phyloP scores from a whole-genome alignment of 805 yeast genomes.

The Starmerella kuoi region DNA sequence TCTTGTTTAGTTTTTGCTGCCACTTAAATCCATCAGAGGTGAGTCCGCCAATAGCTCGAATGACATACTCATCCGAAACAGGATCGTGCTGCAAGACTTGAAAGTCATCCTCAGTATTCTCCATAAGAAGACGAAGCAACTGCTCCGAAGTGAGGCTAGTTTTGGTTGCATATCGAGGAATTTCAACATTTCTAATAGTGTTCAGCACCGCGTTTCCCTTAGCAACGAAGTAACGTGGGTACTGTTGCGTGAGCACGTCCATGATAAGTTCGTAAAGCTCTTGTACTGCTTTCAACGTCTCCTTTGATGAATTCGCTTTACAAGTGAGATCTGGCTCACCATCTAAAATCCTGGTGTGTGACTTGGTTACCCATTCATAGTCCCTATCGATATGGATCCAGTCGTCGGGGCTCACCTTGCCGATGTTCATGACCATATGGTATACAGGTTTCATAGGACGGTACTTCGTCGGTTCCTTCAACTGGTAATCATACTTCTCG shows the following conservation, averaged over 20 bases:
- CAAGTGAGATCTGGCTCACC: conserved; percentile 17
- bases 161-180: conserved; percentile 8
- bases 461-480: conserved; percentile 21
- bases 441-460: conserved; percentile 52
- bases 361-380: conserved; percentile 36
- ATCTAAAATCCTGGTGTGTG: conserved; percentile 29
- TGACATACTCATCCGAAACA: conserved; percentile 31
- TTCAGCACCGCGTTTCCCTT: conserved; percentile 12
- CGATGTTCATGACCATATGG: conserved; percentile 52
- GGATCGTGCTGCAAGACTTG: conserved; percentile 41
- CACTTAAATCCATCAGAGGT: conserved; percentile 72
- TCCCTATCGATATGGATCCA: conserved; percentile 53
- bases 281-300: conserved; percentile 26
- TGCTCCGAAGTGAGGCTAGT: conserved; percentile 4
- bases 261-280: conserved; percentile 40
- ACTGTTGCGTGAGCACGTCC: conserved; percentile 35
- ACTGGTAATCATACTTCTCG: conserved; percentile 4
- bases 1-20: conserved; percentile 37
- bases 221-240: conserved; percentile 40
- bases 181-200: neutral
- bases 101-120: conserved; percentile 51
- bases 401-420: conserved; percentile 38
- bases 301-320: conserved; percentile 4
- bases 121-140: conserved; percentile 11
- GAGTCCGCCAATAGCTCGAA: conserved; percentile 46